Evolutionary conservation across 2,329 filamentous ascomycete species (phyloP), one percentile per base, ranked within the genome.

Genomic region (Canariomyces notabilis): DNA sequence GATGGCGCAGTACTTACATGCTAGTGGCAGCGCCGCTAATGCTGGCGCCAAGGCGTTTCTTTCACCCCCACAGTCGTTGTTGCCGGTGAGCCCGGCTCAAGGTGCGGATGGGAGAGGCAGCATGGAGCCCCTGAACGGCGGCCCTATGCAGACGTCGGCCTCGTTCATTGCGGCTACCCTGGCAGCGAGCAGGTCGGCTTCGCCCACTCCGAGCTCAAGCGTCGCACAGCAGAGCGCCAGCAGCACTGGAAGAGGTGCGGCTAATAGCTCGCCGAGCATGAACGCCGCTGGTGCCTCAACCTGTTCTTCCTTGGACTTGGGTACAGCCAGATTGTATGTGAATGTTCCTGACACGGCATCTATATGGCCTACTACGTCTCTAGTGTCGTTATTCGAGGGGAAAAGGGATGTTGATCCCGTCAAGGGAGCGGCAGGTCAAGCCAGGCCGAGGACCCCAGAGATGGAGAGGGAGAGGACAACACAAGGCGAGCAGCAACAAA

Each of bases 341-440:
- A 45, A 49, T 14, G 67, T 72, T 7, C 67, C 72, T 11, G 79
- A 86, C 59, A 76, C 76, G 8, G 74, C 71, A 1, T 69, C 79
- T 5, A 82, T 85, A 40, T 69, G 76, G 19, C 74, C 83, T 0
- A 83, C 83, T 0, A 79, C 72, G 3, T 77, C 80, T 4, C 69
- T 88, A 16, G 82, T 88, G 44, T 77, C 77, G 32, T 73, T 87
- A 67, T 88, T 88, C 54, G 85, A 89, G 64, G 69, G 73, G 52
- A 72, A 67, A 34, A 48, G 52, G 46, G 51, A 53, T 14, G 56
- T 54, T n/a, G 63, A 67, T 36, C 63, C 64, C 3, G 57, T 63
- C 5, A 70, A 69, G 58, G 68, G 59, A 44, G 52, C 49, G 16
- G 57, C 57, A 3, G 59, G 53, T 34, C 63, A 67, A 3, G 58